phyloP scores from a whole-genome alignment of 192 early-diverging fungal genomes.

The Funneliformis mosseae region DNA sequence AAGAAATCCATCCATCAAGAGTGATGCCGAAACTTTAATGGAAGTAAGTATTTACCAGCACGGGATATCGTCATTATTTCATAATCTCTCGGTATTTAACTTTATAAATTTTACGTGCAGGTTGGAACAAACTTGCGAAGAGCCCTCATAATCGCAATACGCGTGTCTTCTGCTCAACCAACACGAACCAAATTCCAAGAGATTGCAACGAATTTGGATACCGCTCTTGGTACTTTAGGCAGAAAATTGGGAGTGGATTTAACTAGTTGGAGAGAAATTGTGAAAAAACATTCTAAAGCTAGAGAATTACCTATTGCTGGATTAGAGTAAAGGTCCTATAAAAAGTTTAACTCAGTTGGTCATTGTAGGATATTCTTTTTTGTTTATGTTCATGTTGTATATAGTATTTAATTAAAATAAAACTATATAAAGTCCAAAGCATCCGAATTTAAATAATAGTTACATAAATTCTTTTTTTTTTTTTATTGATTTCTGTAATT shows the following conservation, averaged over 20 bases:
- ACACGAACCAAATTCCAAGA: conserved; percentile 11
- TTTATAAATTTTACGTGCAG: not conserved
- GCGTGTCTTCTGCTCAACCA: not conserved
- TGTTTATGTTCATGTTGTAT: too few species aligned
- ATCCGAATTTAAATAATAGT: too few species aligned
- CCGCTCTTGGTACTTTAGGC: not conserved
- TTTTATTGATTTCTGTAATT: too few species aligned
- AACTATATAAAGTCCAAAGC: too few species aligned
- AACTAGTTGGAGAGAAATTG: not conserved
- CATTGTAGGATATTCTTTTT: too few species aligned
- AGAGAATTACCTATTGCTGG: conserved; percentile 10
- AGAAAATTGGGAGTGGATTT: not conserved
- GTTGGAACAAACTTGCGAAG: not conserved
- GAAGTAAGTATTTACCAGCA: not conserved
- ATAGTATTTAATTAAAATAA: too few species aligned
- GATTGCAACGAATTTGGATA: conserved; percentile 8
- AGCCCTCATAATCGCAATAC: conserved; percentile 1
- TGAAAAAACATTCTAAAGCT: not conserved
- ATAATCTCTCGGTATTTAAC: not conserved
- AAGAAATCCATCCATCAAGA: not conserved
- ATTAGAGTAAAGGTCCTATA: too few species aligned
- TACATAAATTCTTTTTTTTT: too few species aligned
- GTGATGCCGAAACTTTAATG: not conserved
- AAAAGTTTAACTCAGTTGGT: too few species aligned
- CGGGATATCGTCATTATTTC: not conserved